Evolutionary conservation across 1,139 yeast genomes (phyloP), one percentile per base, ranked within the genome.

Genomic region (Zhuliangozyma blackwelliae): DNA sequence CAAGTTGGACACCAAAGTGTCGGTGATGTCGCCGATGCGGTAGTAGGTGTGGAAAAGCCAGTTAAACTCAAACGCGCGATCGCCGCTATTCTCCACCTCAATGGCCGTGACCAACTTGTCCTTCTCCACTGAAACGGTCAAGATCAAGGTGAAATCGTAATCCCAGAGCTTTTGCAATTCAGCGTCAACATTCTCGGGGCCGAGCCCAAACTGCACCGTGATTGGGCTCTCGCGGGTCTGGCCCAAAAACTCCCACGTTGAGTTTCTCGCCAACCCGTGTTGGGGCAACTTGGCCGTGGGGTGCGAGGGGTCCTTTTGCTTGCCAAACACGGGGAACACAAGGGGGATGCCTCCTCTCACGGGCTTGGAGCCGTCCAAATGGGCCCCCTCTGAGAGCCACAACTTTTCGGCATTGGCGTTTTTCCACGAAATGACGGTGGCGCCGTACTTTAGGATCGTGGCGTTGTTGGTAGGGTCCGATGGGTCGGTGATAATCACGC

Each of bases 271-370:
- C 63, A 92, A 86, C 2, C 98, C 98, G 57, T 92, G 98, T 64
- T 92, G 97, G 10, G 97, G 97, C 49, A 92, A 75, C 27, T 55
- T 50, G 44, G 41, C 54, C 2, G 76, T 67, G 23, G 73, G 65
- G 42, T 67, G 72, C 5, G 41, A 21, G 32, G 51, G 54, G 29
- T 59, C 52, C 65, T 47, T 68, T 58, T 44, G 71, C 56, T 86
- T 88, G 41, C 98, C 97, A 60, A 92, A 92, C 7, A 89, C 82
- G 2, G 97, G 98, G 73, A 92, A 92, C 2, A 90, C 97, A 25
- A 92, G 69, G 10, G 98, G 98, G 38, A 92, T 86, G 35, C 98
- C 98, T 43, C 98, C 98, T 55, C 98, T 77, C 21, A 92, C 97
- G 1, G 97, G 94, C 57, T 84, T 86, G 34, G 90, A 64, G 4